phyloP scores from a whole-genome alignment of 768 basidiomycete species.

The Exidia glandulosa region DNA sequence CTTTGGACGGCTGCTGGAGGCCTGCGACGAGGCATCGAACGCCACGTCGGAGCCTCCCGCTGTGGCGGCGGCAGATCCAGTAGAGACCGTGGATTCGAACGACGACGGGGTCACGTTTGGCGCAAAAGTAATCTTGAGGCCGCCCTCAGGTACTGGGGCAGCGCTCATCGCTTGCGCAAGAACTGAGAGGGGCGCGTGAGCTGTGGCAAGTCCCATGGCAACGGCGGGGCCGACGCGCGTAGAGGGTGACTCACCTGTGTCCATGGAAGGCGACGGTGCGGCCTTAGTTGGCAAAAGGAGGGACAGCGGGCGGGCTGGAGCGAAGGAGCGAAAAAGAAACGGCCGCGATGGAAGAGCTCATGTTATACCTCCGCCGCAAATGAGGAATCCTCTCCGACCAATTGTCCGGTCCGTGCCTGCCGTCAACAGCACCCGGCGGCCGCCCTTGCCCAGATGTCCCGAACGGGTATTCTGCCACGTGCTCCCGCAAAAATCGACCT shows the following conservation, averaged over 20 bases:
- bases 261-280: background rate
- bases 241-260: background rate
- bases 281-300: background rate
- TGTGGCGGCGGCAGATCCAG: background rate
- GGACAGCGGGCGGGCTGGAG: background rate
- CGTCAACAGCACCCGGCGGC: too few species aligned
- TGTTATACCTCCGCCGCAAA: background rate
- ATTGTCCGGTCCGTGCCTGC: background rate
- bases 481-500: too few species aligned
- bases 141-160: background rate
- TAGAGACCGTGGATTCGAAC: conserved; percentile 21
- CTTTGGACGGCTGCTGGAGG: conserved; percentile 12
- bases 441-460: too few species aligned
- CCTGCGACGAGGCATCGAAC: conserved; percentile 16
- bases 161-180: background rate
- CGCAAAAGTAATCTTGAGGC: conserved; percentile 41
- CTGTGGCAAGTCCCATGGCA: background rate
- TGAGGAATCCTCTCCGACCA: background rate
- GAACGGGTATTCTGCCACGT: too few species aligned
- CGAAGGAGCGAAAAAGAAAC: background rate
- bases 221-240: background rate
- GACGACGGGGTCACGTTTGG: conserved; percentile 50
- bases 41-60: conserved; percentile 21
- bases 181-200: background rate
- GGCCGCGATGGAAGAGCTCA: background rate